Conservation (phyloP, 2,329 filamentous ascomycete genomes). For the Aspergillus luchuensis region DNA sequence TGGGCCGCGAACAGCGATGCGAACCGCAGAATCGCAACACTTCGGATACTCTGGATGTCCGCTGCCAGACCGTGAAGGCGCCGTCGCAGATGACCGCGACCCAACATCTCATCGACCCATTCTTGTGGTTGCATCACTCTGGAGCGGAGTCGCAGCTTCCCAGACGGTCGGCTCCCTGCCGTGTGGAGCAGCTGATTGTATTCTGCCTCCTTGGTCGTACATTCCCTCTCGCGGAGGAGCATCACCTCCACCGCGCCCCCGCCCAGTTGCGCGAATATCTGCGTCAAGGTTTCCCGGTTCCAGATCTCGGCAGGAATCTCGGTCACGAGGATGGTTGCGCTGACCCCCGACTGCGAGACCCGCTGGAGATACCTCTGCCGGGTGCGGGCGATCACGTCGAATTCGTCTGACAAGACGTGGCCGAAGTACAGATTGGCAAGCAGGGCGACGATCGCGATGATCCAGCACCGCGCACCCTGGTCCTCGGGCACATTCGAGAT, state of each 20-base stretch:
- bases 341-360: slow-evolving; percentile 26
- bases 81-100: background rate
- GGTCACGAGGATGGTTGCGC: slow-evolving; percentile 35
- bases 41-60: background rate
- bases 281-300: background rate
- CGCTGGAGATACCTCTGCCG: slow-evolving; percentile 30
- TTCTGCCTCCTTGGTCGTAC: background rate
- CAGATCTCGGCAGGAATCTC: slow-evolving; percentile 26
- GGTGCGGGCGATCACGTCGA: slow-evolving; percentile 31
- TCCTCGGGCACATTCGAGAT: slow-evolving; percentile 33
- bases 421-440: slow-evolving; percentile 31
- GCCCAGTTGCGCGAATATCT: slow-evolving; percentile 1
- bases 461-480: slow-evolving; percentile 34
- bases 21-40: slow-evolving; percentile 22
- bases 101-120: background rate
- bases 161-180: background rate
- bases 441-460: slow-evolving; percentile 32
- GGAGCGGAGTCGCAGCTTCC: background rate
- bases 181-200: background rate
- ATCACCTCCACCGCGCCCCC: background rate
- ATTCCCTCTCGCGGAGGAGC: background rate
- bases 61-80: background rate
- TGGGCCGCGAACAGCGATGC: slow-evolving; percentile 4
- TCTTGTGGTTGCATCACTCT: background rate
- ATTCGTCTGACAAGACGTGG: slow-evolving; percentile 33